Evolutionary conservation across 768 basidiomycete genomes (phyloP).

Genomic region (Rhizopogon sp.): DNA sequence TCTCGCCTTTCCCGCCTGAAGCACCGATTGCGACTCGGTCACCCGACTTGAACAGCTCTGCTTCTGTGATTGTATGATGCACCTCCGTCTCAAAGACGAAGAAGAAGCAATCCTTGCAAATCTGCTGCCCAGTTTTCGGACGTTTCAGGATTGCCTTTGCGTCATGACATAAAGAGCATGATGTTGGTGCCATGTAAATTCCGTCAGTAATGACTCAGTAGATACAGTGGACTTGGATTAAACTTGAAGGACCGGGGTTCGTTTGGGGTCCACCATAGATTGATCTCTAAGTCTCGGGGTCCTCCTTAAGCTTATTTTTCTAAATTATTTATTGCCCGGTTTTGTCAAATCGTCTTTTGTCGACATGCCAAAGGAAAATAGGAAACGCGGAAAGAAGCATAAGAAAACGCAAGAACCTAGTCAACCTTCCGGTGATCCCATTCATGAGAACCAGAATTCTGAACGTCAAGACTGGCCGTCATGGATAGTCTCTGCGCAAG

Average conservation of each 20-base stretch:
- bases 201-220: not conserved
- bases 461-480: slow-evolving; percentile 41
- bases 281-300: not conserved
- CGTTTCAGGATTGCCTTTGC: slow-evolving; percentile 85
- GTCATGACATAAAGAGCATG: slow-evolving; percentile 72
- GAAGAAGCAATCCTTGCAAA: slow-evolving; percentile 96
- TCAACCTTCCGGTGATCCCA: slow-evolving; percentile 3
- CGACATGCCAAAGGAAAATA: slow-evolving; percentile 66
- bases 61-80: slow-evolving; percentile 88
- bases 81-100: slow-evolving; percentile 97
- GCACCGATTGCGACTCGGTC: slow-evolving; percentile 97
- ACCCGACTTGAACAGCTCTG: slow-evolving; percentile 79
- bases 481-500: slow-evolving; percentile 56
- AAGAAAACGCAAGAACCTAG: slow-evolving; percentile 39
- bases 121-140: slow-evolving; percentile 96
- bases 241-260: too few species aligned
- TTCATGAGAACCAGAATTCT: slow-evolving; percentile 14
- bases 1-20: slow-evolving; percentile 92
- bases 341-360: not conserved
- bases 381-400: slow-evolving; percentile 75
- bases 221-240: too few species aligned
- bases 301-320: not conserved
- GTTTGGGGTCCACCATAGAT: not conserved
- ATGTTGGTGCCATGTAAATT: slow-evolving; percentile 66
- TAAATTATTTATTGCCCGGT: not conserved